Percentiles rank a stretch among this genome's conserved stretches.
These are phyloP conservation scores for Lentinus tigrinus DNA, from an alignment of 768 basidiomycete genomes.

Conservation along the genomic window DNA sequence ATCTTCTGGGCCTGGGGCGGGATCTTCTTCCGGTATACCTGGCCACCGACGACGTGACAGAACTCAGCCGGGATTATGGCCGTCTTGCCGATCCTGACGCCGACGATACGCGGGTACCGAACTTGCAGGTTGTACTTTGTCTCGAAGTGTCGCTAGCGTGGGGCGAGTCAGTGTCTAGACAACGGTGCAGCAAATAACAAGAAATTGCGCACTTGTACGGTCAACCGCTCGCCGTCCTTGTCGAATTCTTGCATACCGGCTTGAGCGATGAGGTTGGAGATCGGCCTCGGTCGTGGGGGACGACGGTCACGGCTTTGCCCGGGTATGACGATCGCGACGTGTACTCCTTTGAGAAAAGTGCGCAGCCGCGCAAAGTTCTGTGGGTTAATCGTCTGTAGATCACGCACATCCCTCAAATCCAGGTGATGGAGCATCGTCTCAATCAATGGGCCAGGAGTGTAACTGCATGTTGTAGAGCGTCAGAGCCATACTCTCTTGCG, in stretches of 20 bases:
- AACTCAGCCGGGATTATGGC: slow-evolving; percentile 49
- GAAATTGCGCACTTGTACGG: slow-evolving; percentile 35
- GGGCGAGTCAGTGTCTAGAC: background rate
- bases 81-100: slow-evolving; percentile 12
- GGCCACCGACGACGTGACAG: slow-evolving; percentile 44
- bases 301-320: background rate
- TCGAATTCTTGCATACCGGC: slow-evolving; percentile 45
- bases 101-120: slow-evolving; percentile 3
- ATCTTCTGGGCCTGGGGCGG: slow-evolving; percentile 35
- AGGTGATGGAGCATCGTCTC: slow-evolving; percentile 3
- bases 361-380: slow-evolving; percentile 12
- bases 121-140: slow-evolving; percentile 11
- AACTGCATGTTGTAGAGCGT: background rate
- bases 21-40: slow-evolving; percentile 47
- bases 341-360: slow-evolving; percentile 28
- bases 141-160: slow-evolving; percentile 31
- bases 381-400: background rate
- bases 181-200: background rate
- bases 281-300: slow-evolving; percentile 33
- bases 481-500: background rate
- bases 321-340: slow-evolving; percentile 4
- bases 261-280: slow-evolving; percentile 30
- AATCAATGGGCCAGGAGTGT: slow-evolving; percentile 6
- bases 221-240: slow-evolving; percentile 33
- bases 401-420: background rate